These are phyloP conservation scores for Botrytis pseudocinerea DNA, from an alignment of 2,329 filamentous ascomycete species.

Conservation along the genomic window DNA sequence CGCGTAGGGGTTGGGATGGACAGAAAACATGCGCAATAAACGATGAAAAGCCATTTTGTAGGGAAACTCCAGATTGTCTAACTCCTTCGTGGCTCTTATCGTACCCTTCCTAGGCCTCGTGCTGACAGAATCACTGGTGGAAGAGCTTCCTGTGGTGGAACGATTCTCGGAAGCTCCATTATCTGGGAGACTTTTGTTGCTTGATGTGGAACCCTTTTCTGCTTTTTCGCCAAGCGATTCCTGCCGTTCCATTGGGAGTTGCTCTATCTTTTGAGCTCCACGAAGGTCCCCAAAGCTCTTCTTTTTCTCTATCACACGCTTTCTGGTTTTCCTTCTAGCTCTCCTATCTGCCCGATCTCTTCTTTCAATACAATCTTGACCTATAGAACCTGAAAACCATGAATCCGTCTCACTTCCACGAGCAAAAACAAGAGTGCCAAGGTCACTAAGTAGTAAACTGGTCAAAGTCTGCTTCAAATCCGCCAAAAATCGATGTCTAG, in stretches of 20 bases:
- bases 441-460: conserved; percentile 82
- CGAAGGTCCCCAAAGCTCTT: conserved; percentile 68
- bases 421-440: conserved; percentile 80
- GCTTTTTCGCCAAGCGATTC: conserved; percentile 32
- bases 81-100: conserved; percentile 31
- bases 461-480: conserved; percentile 78
- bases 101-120: conserved; percentile 30
- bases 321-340: conserved; percentile 49
- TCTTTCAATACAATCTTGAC: conserved; percentile 64
- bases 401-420: conserved; percentile 87
- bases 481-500: conserved; percentile 75
- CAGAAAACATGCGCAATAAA: conserved; percentile 81
- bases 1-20: conserved; percentile 81
- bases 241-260: conserved; percentile 31
- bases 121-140: conserved; percentile 34
- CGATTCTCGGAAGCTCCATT: conserved; percentile 30
- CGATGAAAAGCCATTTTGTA: conserved; percentile 79
- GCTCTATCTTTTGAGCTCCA: conserved; percentile 47
- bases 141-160: conserved; percentile 37
- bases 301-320: conserved; percentile 60
- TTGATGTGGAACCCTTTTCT: conserved; percentile 33
- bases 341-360: conserved; percentile 49
- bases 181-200: conserved; percentile 31
- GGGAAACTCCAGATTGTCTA: conserved; percentile 61
- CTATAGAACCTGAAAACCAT: conserved; percentile 71